Conservation (phyloP, 2,329 filamentous ascomycete genomes). For the Monosporascus sp. region DNA sequence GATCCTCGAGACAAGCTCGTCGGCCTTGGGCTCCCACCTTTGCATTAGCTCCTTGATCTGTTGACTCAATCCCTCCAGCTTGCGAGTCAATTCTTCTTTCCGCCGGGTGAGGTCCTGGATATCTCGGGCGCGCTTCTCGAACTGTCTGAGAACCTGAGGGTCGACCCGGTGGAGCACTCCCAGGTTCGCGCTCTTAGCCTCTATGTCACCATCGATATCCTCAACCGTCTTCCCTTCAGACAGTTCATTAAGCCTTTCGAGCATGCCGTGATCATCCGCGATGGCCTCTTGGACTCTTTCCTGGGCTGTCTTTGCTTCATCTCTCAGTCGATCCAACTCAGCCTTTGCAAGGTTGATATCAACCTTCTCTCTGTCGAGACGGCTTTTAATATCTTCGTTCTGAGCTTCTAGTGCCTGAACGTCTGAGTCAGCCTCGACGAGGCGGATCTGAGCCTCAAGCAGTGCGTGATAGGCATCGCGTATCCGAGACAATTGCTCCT, state of each 20-base stretch:
- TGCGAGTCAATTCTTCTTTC: conserved; percentile 49
- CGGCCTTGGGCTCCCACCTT: conserved; percentile 79
- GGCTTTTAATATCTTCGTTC: conserved; percentile 53
- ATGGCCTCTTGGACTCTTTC: conserved; percentile 36
- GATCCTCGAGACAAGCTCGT: conserved; percentile 72
- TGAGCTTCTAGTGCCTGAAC: conserved; percentile 60
- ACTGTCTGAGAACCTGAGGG: conserved; percentile 70
- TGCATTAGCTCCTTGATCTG: conserved; percentile 62
- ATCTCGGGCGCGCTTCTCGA: conserved; percentile 63
- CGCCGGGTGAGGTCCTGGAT: conserved; percentile 60
- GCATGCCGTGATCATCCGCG: conserved; percentile 31
- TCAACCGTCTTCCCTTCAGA: conserved; percentile 49
- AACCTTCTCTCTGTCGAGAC: conserved; percentile 41
- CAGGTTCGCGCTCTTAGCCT: conserved; percentile 67
- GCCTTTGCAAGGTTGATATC: conserved; percentile 35
- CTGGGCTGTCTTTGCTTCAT: conserved; percentile 30
- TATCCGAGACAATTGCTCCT: conserved; percentile 58
- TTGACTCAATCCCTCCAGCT: conserved; percentile 49
- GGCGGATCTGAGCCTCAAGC: conserved; percentile 63
- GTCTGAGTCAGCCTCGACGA: conserved; percentile 82
- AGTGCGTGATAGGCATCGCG: conserved; percentile 57
- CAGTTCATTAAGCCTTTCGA: conserved; percentile 38
- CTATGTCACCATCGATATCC: conserved; percentile 67
- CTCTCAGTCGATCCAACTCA: conserved; percentile 31
- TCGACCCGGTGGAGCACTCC: conserved; percentile 77